Conservation (phyloP, 225 moss, liverwort and hornwort genomes). For the Polytrichum commune region DNA sequence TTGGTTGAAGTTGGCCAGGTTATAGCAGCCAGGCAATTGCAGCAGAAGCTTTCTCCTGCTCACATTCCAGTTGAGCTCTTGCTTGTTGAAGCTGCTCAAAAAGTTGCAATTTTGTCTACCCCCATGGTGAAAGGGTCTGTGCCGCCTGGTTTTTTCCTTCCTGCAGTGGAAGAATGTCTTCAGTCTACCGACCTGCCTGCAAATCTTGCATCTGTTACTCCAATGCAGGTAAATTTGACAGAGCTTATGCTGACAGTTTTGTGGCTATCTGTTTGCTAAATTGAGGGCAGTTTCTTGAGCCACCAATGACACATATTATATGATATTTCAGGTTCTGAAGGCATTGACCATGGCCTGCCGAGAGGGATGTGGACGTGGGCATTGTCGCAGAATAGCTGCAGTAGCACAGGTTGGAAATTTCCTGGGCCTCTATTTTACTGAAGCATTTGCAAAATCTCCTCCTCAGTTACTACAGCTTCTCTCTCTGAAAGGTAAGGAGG, state of each 20-base stretch:
- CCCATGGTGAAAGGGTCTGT: constrained; percentile 62
- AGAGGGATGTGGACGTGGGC: constrained; percentile 75
- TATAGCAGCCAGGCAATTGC: constrained; percentile 77
- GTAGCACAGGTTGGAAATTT: constrained; percentile 79
- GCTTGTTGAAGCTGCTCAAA: constrained; percentile 78
- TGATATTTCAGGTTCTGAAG: constrained; percentile 51
- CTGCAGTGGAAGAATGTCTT: constrained; percentile 55
- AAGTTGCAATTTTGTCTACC: constrained; percentile 65
- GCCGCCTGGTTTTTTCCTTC: constrained; percentile 56
- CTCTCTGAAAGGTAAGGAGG: constrained; percentile 90
- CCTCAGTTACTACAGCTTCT: constrained; percentile 85
- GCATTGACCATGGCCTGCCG: constrained; percentile 67
- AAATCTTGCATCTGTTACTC: constrained; percentile 46
- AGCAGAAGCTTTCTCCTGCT: constrained; percentile 71
- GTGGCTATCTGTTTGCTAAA: too few relatives aligned
- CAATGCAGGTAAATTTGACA: constrained; percentile 48
- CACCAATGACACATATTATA: not conserved
- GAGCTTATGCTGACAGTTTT: not conserved
- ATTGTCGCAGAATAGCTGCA: constrained; percentile 82
- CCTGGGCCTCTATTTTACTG: constrained; percentile 68
- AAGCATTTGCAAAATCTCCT: constrained; percentile 70
- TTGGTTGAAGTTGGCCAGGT: constrained; percentile 97
- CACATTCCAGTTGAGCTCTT: constrained; percentile 84
- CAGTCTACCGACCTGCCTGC: constrained; percentile 49
- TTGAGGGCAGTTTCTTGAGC: not conserved